Evolutionary conservation across 2,329 filamentous ascomycete genomes (phyloP).

Genomic region (Ceratocystis ficicola): DNA sequence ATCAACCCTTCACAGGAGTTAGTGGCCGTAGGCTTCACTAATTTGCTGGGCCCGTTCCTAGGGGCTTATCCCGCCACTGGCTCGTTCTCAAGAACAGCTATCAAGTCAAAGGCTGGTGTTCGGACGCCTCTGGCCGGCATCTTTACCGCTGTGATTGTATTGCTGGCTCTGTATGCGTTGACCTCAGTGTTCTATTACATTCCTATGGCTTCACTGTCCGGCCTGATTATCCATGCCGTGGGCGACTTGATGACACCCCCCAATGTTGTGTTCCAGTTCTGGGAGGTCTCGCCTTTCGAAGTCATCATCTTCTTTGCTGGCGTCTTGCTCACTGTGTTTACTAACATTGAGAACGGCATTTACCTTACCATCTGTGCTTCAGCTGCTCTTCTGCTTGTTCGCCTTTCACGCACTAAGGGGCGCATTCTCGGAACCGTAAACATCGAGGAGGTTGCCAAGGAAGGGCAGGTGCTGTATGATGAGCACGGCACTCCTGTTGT

Average conservation of each 20-base stretch:
- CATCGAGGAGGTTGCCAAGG: conserved; percentile 19
- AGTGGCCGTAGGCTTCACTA: conserved; percentile 83
- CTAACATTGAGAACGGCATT: conserved; percentile 80
- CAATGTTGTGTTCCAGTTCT: conserved; percentile 88
- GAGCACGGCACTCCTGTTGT: conserved; percentile 18
- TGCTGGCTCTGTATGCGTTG: conserved; percentile 80
- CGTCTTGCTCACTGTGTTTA: conserved; percentile 80
- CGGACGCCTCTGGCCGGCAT: conserved; percentile 82
- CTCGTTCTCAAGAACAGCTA: conserved; percentile 90
- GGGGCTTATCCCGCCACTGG: conserved; percentile 88
- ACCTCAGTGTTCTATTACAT: conserved; percentile 91
- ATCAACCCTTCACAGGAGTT: conserved; percentile 95
- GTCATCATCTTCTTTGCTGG: conserved; percentile 87
- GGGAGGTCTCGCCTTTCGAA: conserved; percentile 82
- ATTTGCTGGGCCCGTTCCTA: conserved; percentile 72
- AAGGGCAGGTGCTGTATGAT: conserved; percentile 18
- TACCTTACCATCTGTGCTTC: conserved; percentile 76
- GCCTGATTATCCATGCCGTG: conserved; percentile 91
- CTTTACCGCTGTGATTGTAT: conserved; percentile 72
- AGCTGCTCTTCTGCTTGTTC: conserved; percentile 65
- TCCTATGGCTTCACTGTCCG: conserved; percentile 64
- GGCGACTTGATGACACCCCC: conserved; percentile 84
- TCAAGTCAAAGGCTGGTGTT: conserved; percentile 93
- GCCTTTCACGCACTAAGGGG: conserved; percentile 70
- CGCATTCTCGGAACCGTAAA: conserved; percentile 72